A percentile compares a stretch with the other conserved stretches of the same genome.
Evolutionary conservation across 192 early-diverging fungal species (phyloP).

Genomic region (Coemansia sp.): DNA sequence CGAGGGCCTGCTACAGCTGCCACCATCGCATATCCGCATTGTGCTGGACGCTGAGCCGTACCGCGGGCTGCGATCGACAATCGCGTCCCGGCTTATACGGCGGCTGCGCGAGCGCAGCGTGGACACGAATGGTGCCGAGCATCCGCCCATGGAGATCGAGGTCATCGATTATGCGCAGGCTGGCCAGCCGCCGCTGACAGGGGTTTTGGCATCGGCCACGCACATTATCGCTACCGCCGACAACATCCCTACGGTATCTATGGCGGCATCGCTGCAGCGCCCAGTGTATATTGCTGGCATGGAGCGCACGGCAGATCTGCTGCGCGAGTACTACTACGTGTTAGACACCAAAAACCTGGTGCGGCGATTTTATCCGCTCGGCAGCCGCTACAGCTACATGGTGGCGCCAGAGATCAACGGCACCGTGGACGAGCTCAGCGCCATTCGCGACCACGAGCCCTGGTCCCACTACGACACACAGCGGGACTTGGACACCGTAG

Average conservation of each 20-base stretch:
- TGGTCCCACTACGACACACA: conserved; percentile 34
- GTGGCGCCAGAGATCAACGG: conserved; percentile 32
- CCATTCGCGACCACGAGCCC: conserved; percentile 46
- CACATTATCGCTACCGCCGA: conserved; percentile 37
- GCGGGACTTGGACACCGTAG: conserved; percentile 19
- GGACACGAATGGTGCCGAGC: background rate
- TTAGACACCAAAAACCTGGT: conserved; percentile 40
- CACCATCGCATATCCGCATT: conserved; percentile 8
- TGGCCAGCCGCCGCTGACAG: conserved; percentile 20
- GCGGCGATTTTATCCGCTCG: conserved; percentile 42
- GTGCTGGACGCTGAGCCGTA: conserved; percentile 21
- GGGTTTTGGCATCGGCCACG: conserved; percentile 19
- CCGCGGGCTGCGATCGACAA: conserved; percentile 10
- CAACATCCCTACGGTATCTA: conserved; percentile 24
- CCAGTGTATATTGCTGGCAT: conserved; percentile 47
- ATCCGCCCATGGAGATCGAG: conserved; percentile 1
- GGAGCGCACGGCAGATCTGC: conserved; percentile 27
- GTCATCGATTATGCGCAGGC: conserved; percentile 30
- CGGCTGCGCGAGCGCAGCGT: conserved; percentile 3
- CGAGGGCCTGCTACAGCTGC: conserved; percentile 18
- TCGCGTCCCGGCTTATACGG: conserved; percentile 22
- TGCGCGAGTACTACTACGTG: conserved; percentile 42
- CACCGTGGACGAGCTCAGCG: conserved; percentile 37
- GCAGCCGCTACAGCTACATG: conserved; percentile 51
- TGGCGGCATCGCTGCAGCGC: conserved; percentile 23